phyloP scores from a whole-genome alignment of 129 eudicot genomes.

The Saussurea involucrata region DNA sequence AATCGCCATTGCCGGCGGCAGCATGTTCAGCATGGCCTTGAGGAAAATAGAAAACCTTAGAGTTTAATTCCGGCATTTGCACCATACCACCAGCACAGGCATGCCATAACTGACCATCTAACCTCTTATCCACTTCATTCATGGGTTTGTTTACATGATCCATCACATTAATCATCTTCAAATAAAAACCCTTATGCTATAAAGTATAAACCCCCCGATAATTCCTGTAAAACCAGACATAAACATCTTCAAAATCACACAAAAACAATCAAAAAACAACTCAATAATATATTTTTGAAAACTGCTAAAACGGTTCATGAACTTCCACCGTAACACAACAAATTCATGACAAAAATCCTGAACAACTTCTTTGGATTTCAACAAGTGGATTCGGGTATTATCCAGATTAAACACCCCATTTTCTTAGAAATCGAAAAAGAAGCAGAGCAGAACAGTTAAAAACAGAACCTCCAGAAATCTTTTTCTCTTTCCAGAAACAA shows the following conservation, averaged over 20 bases:
- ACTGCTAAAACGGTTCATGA: neutral
- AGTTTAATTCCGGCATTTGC: constrained; percentile 72
- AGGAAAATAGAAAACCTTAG: constrained; percentile 72
- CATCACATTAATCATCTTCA: constrained; percentile 60
- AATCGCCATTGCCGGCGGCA: constrained; percentile 37
- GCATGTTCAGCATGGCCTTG: constrained; percentile 93
- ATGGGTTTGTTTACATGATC: constrained; percentile 49
- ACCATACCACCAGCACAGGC: constrained; percentile 99
- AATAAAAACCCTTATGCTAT: neutral
- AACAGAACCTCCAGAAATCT: constrained; percentile 18
- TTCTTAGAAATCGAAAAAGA: neutral
- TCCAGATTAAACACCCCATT: neutral
- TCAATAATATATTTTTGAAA: neutral
- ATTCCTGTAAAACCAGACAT: constrained; percentile 13
- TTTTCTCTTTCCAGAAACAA: neutral
- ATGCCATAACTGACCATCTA: constrained; percentile 91
- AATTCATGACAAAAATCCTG: neutral
- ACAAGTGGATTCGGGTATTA: neutral
- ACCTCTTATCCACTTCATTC: constrained; percentile 56
- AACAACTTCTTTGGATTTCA: neutral
- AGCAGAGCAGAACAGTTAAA: constrained; percentile 17
- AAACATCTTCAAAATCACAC: constrained; percentile 4
- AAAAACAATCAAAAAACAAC: neutral
- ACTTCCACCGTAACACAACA: neutral
- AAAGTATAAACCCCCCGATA: neutral